These are phyloP conservation scores for Pyrrhoderma lamaoense DNA, from an alignment of 1,284 basidiomycete genomes.

Conservation along the genomic window DNA sequence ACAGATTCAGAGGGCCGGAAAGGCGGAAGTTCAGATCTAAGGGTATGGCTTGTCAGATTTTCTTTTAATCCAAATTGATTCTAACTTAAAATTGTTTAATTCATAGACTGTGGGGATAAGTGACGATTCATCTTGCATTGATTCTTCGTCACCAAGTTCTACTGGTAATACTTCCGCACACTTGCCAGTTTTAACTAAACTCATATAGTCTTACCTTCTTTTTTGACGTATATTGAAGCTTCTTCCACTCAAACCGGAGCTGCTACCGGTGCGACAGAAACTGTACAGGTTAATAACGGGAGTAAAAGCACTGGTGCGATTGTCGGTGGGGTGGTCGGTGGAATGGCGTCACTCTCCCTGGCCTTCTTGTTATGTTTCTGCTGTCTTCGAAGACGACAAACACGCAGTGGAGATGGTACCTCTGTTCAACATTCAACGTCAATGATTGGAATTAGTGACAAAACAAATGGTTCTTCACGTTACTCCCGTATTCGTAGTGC, in stretches of 20 bases:
- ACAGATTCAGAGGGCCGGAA: conserved; percentile 46
- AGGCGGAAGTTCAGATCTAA: conserved; percentile 52
- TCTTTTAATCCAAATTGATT: neutral
- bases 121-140: conserved; percentile 46
- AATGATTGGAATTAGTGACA: too few species aligned
- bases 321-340: conserved; percentile 53
- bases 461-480: conserved; percentile 4
- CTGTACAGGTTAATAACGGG: conserved; percentile 1
- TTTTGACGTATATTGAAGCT: conserved; percentile 13
- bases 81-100: neutral
- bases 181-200: conserved; percentile 21
- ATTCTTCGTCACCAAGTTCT: conserved; percentile 44
- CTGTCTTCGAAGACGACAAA: conserved; percentile 35
- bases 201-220: neutral
- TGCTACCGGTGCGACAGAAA: conserved; percentile 17
- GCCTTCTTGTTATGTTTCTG: conserved; percentile 43
- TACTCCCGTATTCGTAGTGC: conserved; percentile 11
- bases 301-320: conserved; percentile 37
- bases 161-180: conserved; percentile 22
- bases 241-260: conserved; percentile 19
- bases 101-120: conserved; percentile 37
- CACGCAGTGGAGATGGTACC: neutral
- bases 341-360: conserved; percentile 44
- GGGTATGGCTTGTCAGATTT: conserved; percentile 11
- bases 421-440: neutral